A percentile compares a stretch with the other conserved stretches of the same genome.
phyloP scores from a whole-genome alignment of 2,329 filamentous ascomycete species.

The Neofusicoccum sp. region DNA sequence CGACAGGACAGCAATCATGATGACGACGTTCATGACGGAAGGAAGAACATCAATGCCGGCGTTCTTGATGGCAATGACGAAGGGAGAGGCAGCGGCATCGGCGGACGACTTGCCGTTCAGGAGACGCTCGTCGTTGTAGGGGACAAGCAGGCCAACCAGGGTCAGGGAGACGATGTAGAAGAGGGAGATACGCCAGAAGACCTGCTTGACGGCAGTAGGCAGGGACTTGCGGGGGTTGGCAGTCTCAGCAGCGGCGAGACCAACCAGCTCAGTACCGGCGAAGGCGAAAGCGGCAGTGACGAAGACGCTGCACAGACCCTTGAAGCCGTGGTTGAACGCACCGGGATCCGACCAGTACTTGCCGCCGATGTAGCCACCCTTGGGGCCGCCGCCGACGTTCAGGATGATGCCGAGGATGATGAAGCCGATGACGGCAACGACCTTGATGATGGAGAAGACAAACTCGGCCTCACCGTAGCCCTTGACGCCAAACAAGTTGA shows the following conservation, averaged over 20 bases:
- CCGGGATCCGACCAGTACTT: constrained; percentile 77
- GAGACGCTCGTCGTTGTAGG: constrained; percentile 68
- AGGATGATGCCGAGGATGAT: constrained; percentile 87
- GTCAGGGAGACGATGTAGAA: constrained; percentile 87
- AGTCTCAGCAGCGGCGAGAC: constrained; percentile 72
- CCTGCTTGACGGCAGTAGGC: constrained; percentile 88
- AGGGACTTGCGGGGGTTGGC: constrained; percentile 80
- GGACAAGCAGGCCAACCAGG: constrained; percentile 80
- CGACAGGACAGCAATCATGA: constrained; percentile 85
- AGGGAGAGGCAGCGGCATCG: constrained; percentile 79
- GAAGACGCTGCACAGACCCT: constrained; percentile 76
- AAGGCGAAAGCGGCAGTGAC: constrained; percentile 77
- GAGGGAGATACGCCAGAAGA: constrained; percentile 87
- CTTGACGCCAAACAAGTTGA: constrained; percentile 87
- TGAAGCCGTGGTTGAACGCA: constrained; percentile 83
- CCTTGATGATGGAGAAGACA: constrained; percentile 82
- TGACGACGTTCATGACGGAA: constrained; percentile 90
- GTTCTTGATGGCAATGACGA: constrained; percentile 88
- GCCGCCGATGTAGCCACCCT: constrained; percentile 75
- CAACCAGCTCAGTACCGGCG: constrained; percentile 75
- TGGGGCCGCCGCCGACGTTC: constrained; percentile 70
- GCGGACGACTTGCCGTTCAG: constrained; percentile 60
- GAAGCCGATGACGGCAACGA: constrained; percentile 83
- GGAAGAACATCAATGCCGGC: constrained; percentile 81
- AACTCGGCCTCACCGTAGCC: constrained; percentile 94